phyloP scores from a whole-genome alignment of 75 land plant genomes.

The Azolla pinnata region DNA sequence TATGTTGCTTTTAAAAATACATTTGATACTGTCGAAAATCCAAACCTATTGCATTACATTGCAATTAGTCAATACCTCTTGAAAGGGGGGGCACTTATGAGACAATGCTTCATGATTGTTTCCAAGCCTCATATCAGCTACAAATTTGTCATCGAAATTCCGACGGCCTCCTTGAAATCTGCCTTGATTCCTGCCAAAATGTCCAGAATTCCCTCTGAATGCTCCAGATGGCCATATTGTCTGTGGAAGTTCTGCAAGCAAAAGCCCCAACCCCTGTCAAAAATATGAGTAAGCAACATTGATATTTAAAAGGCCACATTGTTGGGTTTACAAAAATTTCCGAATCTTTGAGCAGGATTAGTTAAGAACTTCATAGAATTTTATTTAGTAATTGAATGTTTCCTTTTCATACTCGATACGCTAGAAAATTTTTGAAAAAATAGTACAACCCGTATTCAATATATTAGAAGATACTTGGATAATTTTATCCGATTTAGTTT shows the following conservation, averaged over 20 bases:
- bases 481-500: too few species aligned
- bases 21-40: too few species aligned
- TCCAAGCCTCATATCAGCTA: slow-evolving; percentile 69
- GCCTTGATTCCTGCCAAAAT: slow-evolving; percentile 19
- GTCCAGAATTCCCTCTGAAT: slow-evolving; percentile 27
- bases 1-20: too few species aligned
- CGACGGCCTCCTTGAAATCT: slow-evolving; percentile 21
- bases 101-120: slow-evolving; percentile 72
- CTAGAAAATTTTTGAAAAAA: too few species aligned
- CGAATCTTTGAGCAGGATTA: background rate
- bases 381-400: too few species aligned
- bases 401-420: too few species aligned
- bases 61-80: slow-evolving; percentile 41
- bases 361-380: too few species aligned
- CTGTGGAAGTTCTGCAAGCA: slow-evolving; percentile 6
- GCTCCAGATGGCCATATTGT: slow-evolving; percentile 20
- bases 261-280: background rate
- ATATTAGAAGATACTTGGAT: too few species aligned
- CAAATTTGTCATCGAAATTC: slow-evolving; percentile 47
- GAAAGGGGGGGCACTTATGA: slow-evolving; percentile 50
- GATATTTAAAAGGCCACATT: background rate
- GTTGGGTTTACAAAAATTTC: background rate
- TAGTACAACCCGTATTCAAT: too few species aligned
- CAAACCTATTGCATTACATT: too few species aligned
- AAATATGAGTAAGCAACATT: background rate